A percentile compares a stretch with the other conserved stretches of the same genome.
phyloP scores from a whole-genome alignment of 441 rosid species.

The Francoa sonchifolia region DNA sequence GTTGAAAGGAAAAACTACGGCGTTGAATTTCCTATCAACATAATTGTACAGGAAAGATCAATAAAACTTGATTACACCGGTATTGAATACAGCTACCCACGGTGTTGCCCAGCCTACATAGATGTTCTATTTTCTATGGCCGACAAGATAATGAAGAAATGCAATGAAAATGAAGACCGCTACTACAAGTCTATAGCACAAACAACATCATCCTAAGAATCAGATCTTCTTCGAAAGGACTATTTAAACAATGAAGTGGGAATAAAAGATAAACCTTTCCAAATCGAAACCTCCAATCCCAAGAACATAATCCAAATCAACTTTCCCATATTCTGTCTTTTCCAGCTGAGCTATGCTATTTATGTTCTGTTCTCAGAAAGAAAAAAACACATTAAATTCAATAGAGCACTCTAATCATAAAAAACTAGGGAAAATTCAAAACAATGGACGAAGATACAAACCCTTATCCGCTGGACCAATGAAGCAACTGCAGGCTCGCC shows the following conservation, averaged over 20 bases:
- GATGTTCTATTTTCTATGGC: no score
- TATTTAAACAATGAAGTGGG: slow-evolving; percentile 7
- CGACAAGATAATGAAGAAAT: no score
- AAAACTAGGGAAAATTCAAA: slow-evolving; percentile 1
- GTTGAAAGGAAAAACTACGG: no score
- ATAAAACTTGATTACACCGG: no score
- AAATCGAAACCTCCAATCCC: slow-evolving; percentile 97
- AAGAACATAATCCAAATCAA: slow-evolving; percentile 91
- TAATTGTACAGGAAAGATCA: no score
- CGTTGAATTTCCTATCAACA: no score
- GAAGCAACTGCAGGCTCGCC: slow-evolving; percentile 48
- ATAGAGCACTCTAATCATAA: slow-evolving; percentile 5
- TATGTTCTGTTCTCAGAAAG: slow-evolving; percentile 48
- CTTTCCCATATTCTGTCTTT: slow-evolving; percentile 66
- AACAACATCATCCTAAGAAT: no score
- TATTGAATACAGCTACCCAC: no score
- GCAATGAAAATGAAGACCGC: no score
- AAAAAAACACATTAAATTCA: slow-evolving; percentile 10
- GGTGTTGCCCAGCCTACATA: no score
- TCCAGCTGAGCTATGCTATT: slow-evolving; percentile 73
- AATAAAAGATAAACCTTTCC: slow-evolving; percentile 51
- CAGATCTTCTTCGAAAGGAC: no score
- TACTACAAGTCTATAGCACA: no score
- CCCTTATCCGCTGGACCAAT: slow-evolving; percentile 66
- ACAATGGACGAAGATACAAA: slow-evolving; percentile 14